Evolutionary conservation across 2,329 filamentous ascomycete genomes (phyloP).

Genomic region (Fusarium tupiense): DNA sequence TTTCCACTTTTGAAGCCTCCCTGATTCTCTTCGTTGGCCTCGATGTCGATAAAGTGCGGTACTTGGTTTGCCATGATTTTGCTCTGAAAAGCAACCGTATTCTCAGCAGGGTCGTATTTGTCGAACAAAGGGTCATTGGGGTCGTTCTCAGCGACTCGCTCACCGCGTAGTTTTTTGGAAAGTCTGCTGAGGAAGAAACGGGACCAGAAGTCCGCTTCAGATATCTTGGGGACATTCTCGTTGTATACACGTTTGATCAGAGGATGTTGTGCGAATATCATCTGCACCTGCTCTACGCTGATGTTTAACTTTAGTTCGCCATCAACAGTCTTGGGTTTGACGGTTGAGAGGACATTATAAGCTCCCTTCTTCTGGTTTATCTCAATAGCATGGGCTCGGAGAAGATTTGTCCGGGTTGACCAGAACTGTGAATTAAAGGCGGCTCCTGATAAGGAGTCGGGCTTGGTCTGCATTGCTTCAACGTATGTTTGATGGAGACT

Average conservation of each 20-base stretch:
- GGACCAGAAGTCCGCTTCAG: constrained; percentile 88
- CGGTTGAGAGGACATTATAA: constrained; percentile 91
- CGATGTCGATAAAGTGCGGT: constrained; percentile 89
- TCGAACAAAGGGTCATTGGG: constrained; percentile 83
- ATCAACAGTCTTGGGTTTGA: constrained; percentile 71
- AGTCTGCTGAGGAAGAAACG: constrained; percentile 92
- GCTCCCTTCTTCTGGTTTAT: constrained; percentile 85
- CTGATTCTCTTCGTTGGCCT: constrained; percentile 94
- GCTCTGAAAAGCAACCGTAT: constrained; percentile 63
- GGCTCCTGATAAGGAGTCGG: constrained; percentile 80
- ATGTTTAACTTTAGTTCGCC: constrained; percentile 80
- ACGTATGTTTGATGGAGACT: constrained; percentile 84
- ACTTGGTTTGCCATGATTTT: constrained; percentile 72
- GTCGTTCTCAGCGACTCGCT: constrained; percentile 83
- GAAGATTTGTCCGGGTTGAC: constrained; percentile 85
- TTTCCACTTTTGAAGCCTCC: constrained; percentile 86
- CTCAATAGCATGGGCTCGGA: constrained; percentile 92
- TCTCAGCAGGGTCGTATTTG: constrained; percentile 81
- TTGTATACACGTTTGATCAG: constrained; percentile 91
- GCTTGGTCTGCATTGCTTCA: constrained; percentile 84
- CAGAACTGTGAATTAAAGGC: constrained; percentile 95
- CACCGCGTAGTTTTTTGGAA: constrained; percentile 90
- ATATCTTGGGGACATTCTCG: constrained; percentile 86
- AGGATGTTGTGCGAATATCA: constrained; percentile 93
- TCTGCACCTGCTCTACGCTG: constrained; percentile 88